Base-by-base conservation (phyloP, 345 rosid species). In the Camelina hispida region DNA sequence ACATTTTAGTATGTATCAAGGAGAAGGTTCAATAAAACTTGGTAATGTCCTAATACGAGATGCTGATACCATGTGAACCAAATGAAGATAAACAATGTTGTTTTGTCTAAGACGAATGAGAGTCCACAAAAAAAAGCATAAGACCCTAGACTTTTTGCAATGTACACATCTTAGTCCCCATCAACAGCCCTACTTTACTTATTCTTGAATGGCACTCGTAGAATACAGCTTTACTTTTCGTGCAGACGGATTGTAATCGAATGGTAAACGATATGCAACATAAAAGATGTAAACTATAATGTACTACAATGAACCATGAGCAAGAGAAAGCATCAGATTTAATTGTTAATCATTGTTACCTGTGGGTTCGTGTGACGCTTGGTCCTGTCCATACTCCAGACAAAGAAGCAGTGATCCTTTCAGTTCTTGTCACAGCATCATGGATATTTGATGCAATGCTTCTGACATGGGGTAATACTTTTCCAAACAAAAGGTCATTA, bases 371-470 rank as follows among this genome's bases (percentile, higher is more conserved):
- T 25, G 84, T 81, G 46, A 84, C 87, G 62, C 83, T 85, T 62
- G 83, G 79, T 78, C 97, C 93, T 22, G 91, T 54, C 97, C 97
- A 92, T 37, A 87, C 93, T 44, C 93, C 96, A 13, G 93, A 84
- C 66, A 95, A 76, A 69, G 97, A 85, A 72, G 88, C 85, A 71
- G 92, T 74, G 11, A 92, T 81, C 75, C 91, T 85, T 83, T 95
- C 99, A 28, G 90, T 87, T 84, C 91, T 87, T 17, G 87, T 85
- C 53, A 92, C 81, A 8, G 97, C 93, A 73, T 95, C 98, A 80
- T 95, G 93, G 57, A 95, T 80, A 73, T 87, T 85, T 50, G 93
- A 83, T 66, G 86, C 77, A 54, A 95, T 90, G 82, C 89, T 87
- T 70, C 88, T 82, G 72, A 92, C 77, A 81, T 90, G 99, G 57